phyloP scores from a whole-genome alignment of 169 alveolate species.

The Cytauxzoon felis region DNA sequence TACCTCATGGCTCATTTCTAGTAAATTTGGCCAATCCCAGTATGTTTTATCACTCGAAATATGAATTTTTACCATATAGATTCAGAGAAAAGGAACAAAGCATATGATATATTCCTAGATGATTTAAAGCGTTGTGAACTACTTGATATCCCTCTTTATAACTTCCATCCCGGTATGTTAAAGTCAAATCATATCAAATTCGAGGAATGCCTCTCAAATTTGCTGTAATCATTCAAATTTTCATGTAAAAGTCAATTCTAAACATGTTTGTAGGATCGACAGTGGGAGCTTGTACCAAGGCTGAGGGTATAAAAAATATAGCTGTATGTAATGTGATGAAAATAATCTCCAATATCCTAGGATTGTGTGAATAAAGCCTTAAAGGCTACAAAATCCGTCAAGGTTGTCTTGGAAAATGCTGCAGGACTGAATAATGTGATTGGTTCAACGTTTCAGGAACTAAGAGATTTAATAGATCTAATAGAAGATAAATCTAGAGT shows the following conservation, averaged over 20 bases:
- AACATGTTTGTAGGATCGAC: conserved; percentile 69
- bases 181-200: not conserved
- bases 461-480: conserved; percentile 73
- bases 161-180: conserved; percentile 83
- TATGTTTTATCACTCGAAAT: conserved; percentile 1
- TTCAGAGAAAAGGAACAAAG: conserved; percentile 76
- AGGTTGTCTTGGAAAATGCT: conserved; percentile 82
- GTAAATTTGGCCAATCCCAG: conserved; percentile 87
- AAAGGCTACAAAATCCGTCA: conserved; percentile 72
- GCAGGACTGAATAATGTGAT: conserved; percentile 85
- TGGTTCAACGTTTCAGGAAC: conserved; percentile 83
- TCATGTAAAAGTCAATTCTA: too few relatives aligned
- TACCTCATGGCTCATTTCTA: conserved; percentile 87
- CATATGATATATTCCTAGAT: conserved; percentile 79
- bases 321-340: conserved; percentile 48
- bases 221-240: not conserved
- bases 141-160: conserved; percentile 79
- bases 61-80: conserved; percentile 8
- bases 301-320: conserved; percentile 73
- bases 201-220: not conserved
- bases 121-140: conserved; percentile 83
- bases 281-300: conserved; percentile 71
- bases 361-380: conserved; percentile 77
- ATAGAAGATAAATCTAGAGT: conserved; percentile 79
- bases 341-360: not conserved